A percentile compares a stretch with the other conserved stretches of the same genome.
phyloP scores from a whole-genome alignment of 768 basidiomycete genomes.

The Daedalea quercina region DNA sequence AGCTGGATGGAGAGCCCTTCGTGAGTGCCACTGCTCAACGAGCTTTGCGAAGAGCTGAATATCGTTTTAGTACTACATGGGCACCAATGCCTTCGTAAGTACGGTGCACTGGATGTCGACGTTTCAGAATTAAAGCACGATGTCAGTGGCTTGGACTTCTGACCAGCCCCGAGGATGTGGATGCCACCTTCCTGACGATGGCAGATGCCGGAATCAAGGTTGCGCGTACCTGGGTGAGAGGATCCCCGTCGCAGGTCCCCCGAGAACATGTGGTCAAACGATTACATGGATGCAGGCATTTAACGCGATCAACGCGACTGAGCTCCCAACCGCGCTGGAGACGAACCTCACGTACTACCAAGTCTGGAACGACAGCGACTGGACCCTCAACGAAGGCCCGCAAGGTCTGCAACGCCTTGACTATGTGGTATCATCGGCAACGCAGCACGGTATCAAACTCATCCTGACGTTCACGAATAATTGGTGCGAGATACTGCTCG shows the following conservation, averaged over 20 bases:
- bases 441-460: slow-evolving; percentile 42
- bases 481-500: slow-evolving; percentile 28
- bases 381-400: slow-evolving; percentile 43
- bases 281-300: slow-evolving; percentile 30
- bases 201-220: slow-evolving; percentile 42
- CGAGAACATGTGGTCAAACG: neutral
- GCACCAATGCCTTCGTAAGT: slow-evolving; percentile 47
- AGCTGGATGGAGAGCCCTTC: slow-evolving; percentile 45
- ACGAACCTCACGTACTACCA: slow-evolving; percentile 33
- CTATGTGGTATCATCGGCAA: slow-evolving; percentile 41
- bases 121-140: neutral
- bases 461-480: slow-evolving; percentile 52
- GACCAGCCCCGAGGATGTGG: slow-evolving; percentile 39
- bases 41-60: slow-evolving; percentile 1
- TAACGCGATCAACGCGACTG: slow-evolving; percentile 31
- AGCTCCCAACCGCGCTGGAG: slow-evolving; percentile 35
- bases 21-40: slow-evolving; percentile 22
- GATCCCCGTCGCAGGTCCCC: too few relatives aligned
- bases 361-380: slow-evolving; percentile 46
- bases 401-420: slow-evolving; percentile 51
- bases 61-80: slow-evolving; percentile 36
- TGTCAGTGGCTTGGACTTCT: slow-evolving; percentile 49
- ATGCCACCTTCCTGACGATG: slow-evolving; percentile 44
- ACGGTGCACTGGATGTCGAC: neutral
- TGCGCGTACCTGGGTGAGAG: slow-evolving; percentile 44